phyloP scores from a whole-genome alignment of 106 monocot genomes.

The Acanthochlamys bracteata region DNA sequence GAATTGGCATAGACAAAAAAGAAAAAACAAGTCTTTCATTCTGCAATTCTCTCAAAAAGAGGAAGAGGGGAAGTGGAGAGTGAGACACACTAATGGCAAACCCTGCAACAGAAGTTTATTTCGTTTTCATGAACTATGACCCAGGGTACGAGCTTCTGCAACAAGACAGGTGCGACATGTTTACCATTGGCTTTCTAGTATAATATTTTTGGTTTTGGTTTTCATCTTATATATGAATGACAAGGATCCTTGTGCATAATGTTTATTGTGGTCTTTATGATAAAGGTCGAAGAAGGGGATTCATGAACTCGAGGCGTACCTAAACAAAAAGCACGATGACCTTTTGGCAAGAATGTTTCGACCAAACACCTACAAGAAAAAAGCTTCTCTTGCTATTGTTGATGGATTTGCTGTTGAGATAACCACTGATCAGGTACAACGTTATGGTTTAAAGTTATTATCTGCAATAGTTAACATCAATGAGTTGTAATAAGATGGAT shows the following conservation, averaged over 20 bases:
- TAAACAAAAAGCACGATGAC: conserved; percentile 67
- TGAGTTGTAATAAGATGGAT: neutral
- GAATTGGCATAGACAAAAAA: too few relatives aligned
- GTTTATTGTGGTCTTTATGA: too few relatives aligned
- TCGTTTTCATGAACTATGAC: conserved; percentile 76
- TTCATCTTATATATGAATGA: too few relatives aligned
- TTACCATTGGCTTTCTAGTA: neutral
- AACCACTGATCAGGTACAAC: conserved; percentile 52
- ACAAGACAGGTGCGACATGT: conserved; percentile 21
- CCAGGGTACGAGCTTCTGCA: conserved; percentile 42
- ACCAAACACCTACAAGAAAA: conserved; percentile 65
- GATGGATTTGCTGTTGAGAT: conserved; percentile 86
- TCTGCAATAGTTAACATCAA: neutral
- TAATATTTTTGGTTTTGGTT: too few relatives aligned
- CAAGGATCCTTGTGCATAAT: too few relatives aligned
- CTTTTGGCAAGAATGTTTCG: conserved; percentile 46
- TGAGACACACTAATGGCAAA: conserved; percentile 2
- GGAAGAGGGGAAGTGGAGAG: neutral
- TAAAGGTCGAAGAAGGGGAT: conserved; percentile 51
- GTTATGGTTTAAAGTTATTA: neutral
- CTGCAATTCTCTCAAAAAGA: too few relatives aligned
- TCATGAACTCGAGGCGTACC: conserved; percentile 44
- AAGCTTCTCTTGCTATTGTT: conserved; percentile 62
- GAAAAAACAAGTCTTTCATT: too few relatives aligned
- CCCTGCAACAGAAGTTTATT: conserved; percentile 23